These are phyloP conservation scores for Moricandia moricandioides DNA, from an alignment of 345 rosid species.

Conservation along the genomic window DNA sequence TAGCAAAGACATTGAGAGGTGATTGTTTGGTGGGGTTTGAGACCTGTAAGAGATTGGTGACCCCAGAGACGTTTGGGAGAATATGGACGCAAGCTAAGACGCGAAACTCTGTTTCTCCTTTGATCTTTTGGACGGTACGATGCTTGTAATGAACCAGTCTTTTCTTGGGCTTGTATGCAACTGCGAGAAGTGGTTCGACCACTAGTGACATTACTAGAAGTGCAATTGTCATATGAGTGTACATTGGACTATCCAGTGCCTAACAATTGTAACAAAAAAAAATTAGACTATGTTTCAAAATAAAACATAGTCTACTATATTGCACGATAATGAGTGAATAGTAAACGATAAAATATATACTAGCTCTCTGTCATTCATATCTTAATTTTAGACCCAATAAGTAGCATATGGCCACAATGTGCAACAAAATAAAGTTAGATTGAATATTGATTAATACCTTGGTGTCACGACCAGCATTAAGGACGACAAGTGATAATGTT, in stretches of 20 bases:
- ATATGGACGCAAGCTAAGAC: constrained; percentile 56
- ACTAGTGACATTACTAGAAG: constrained; percentile 45
- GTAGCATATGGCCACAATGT: background rate
- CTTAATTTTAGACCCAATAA: background rate
- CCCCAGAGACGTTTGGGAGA: constrained; percentile 39
- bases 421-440: background rate
- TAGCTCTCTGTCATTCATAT: background rate
- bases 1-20: constrained; percentile 49
- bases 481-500: constrained; percentile 48
- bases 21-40: constrained; percentile 55
- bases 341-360: background rate
- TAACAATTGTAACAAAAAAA: constrained; percentile 12
- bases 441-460: constrained; percentile 28
- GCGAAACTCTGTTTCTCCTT: constrained; percentile 45
- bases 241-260: constrained; percentile 43
- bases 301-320: background rate
- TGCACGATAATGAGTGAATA: background rate
- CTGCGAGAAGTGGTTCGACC: constrained; percentile 37
- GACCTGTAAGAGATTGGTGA: constrained; percentile 49
- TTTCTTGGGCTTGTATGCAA: constrained; percentile 41
- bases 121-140: constrained; percentile 46
- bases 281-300: background rate
- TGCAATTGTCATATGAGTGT: constrained; percentile 40
- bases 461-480: constrained; percentile 54
- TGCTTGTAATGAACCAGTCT: constrained; percentile 25